Conservation (phyloP, 192 early-diverging fungal species). For the Podila epigama region DNA sequence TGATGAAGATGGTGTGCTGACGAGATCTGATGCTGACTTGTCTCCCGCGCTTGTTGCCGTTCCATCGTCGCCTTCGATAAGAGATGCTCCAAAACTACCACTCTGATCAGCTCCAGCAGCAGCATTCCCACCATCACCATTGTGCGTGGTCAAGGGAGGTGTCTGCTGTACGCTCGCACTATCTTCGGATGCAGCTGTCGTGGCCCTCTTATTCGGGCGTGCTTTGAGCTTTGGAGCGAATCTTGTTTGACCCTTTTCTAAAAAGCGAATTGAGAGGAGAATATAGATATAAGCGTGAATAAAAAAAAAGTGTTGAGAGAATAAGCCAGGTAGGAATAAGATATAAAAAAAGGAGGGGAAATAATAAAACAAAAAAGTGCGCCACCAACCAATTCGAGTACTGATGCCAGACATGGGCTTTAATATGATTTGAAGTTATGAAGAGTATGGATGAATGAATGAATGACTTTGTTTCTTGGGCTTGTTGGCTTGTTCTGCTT, state of each 20-base stretch:
- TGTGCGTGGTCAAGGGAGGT: background rate
- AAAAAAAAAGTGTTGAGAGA: background rate
- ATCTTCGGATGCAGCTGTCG: conserved; percentile 32
- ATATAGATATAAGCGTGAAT: background rate
- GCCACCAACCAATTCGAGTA: conserved; percentile 35
- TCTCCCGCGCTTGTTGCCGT: too few relatives aligned
- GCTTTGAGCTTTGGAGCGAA: conserved; percentile 43
- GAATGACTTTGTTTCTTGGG: too few relatives aligned
- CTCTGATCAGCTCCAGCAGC: too few relatives aligned
- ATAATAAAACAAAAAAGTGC: background rate
- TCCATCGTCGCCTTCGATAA: too few relatives aligned
- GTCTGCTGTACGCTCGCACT: conserved; percentile 26
- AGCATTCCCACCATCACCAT: too few relatives aligned
- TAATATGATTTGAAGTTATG: background rate
- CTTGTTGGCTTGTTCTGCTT: too few relatives aligned
- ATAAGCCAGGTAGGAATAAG: too few relatives aligned
- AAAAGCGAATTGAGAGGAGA: too few relatives aligned
- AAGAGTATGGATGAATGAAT: background rate
- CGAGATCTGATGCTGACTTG: too few relatives aligned
- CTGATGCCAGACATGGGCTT: conserved; percentile 41
- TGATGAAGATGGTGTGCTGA: too few relatives aligned
- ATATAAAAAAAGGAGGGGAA: too few relatives aligned
- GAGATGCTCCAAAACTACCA: too few relatives aligned
- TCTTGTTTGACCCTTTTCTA: conserved; percentile 43
- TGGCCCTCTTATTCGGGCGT: conserved; percentile 22